Evolutionary conservation across 768 basidiomycete species (phyloP), one percentile per base, ranked within the genome.

Genomic region (Plicaturopsis crispa): DNA sequence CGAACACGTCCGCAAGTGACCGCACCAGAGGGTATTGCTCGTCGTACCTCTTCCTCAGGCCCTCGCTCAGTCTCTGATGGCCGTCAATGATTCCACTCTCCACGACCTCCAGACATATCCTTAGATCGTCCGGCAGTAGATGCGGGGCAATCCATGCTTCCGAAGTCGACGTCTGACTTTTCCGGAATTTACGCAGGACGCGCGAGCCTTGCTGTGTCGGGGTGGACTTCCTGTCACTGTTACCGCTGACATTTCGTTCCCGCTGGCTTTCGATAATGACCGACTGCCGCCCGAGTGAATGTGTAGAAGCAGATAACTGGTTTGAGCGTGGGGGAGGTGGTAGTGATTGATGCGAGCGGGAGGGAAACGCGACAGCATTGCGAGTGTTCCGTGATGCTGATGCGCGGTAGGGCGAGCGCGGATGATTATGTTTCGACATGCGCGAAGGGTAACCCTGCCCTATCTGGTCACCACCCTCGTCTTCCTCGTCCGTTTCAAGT

Each of bases 11-110:
- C 39, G 93, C 92, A 26, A 97, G 71, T 20, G 83, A 86, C 37
- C 93, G 72, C 24, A 97, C 93, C 24, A 97, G 72, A 11, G 93
- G 93, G 54, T 86, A 98, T 48, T 97, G 93, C 48, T 96, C 90
- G 39, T 94, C 91, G 46, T 97, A 98, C 30, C 92, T 73, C 61
- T 87, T 92, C 54, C 75, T 77, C 48, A 99, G 61, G 16, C 85
- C 86, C 36, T 86, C 84, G 38, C 80, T 84, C 23, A 99, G 71
- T 48, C 80, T 75, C 49, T 83, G 71, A 59, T 99, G 96, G 2
- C 96, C 94, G 30, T 87, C 81, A 37, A 96, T 68, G 32, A 97
- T 87, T 18, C 88, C 85, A 24, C 76, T 74, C 50, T 90, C 81
- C 30, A 94, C 78, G 10, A 90, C 86, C 55, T 91, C 85, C 5